phyloP scores from a whole-genome alignment of 140 eudicot species.

The Stevia rebaudiana region DNA sequence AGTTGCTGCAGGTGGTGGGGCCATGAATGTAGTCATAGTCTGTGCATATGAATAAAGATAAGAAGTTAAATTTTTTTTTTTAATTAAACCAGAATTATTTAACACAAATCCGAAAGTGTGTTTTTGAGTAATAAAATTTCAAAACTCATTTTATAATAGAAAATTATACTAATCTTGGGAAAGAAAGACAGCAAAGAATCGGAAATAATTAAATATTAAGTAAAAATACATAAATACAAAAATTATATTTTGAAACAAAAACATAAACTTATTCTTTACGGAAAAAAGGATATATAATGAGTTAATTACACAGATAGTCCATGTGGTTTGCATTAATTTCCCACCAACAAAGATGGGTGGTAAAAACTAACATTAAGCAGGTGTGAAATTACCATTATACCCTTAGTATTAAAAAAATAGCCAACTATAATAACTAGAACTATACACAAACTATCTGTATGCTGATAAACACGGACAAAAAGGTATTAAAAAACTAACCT shows the following conservation, averaged over 20 bases:
- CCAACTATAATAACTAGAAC: too few relatives aligned
- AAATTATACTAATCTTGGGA: neutral
- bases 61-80: too few relatives aligned
- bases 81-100: neutral
- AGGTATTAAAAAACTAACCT: conserved; percentile 31
- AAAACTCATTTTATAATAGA: neutral
- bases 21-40: conserved; percentile 83
- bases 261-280: neutral
- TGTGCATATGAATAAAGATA: conserved; percentile 24
- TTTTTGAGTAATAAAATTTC: neutral
- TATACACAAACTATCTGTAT: neutral
- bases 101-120: neutral
- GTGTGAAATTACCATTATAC: too few relatives aligned
- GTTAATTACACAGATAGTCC: too few relatives aligned
- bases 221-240: neutral
- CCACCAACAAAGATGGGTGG: too few relatives aligned
- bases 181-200: neutral
- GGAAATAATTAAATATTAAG: neutral
- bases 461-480: neutral
- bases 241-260: neutral
- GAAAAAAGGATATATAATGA: neutral
- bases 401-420: too few relatives aligned
- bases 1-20: conserved; percentile 86
- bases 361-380: too few relatives aligned
- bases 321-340: too few relatives aligned